These are phyloP conservation scores for Closterium sp. DNA, from an alignment of 139 green algal species.

Conservation along the genomic window DNA sequence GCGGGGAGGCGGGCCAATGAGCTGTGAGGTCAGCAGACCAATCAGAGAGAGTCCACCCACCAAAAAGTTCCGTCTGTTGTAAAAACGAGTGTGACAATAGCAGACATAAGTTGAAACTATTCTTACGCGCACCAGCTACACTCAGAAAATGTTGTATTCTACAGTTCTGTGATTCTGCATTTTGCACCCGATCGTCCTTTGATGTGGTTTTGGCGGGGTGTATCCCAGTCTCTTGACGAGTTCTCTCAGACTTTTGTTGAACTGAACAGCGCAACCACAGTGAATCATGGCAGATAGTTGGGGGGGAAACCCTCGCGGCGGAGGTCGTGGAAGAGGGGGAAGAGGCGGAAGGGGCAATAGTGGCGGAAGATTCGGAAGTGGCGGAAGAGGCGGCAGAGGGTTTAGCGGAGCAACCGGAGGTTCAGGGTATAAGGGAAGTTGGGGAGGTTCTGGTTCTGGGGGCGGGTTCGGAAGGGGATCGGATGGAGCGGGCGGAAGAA, in stretches of 20 bases:
- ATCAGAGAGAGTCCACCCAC: neutral
- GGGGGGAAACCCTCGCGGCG: neutral
- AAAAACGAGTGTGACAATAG: too few species aligned
- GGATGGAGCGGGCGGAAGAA: neutral
- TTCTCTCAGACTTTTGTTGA: too few species aligned
- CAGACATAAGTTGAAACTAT: too few species aligned
- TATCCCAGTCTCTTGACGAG: too few species aligned
- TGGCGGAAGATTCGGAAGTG: too few species aligned
- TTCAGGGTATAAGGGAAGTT: neutral
- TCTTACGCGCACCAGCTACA: neutral
- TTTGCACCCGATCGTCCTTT: neutral
- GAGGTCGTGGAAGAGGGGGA: neutral
- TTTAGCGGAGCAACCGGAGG: neutral
- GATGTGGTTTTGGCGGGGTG: too few species aligned
- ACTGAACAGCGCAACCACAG: neutral
- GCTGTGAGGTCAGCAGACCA: neutral
- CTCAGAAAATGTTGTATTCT: neutral
- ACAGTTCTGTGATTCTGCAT: neutral
- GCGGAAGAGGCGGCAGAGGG: neutral
- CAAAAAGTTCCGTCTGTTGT: too few species aligned
- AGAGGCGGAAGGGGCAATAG: neutral
- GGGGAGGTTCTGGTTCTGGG: too few species aligned
- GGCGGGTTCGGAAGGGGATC: neutral
- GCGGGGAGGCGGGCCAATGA: too few species aligned
- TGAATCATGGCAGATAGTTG: neutral